Conservation (phyloP, 1,139 yeast species). For the Lodderomyces parapsilosis region DNA sequence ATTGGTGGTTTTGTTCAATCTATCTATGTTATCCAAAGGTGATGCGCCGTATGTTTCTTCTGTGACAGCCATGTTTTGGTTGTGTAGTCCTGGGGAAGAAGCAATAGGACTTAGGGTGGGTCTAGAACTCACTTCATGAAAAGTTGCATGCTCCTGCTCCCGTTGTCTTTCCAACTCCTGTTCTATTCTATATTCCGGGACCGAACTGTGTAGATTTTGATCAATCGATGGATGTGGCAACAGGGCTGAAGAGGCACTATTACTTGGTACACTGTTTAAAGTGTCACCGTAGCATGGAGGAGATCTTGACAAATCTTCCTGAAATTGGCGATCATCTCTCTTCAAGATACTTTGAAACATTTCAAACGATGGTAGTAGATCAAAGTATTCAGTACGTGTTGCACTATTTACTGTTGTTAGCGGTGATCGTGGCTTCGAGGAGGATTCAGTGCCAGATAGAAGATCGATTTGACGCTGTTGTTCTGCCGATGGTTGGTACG, state of each 20-base stretch:
- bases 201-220: conserved; percentile 18
- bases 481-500: conserved; percentile 36
- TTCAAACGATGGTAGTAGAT: conserved; percentile 62
- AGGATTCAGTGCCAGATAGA: conserved; percentile 14
- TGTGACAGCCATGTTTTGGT: conserved; percentile 20
- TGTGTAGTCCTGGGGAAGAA: conserved; percentile 9
- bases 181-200: conserved; percentile 15
- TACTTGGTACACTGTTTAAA: conserved; percentile 28
- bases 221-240: conserved; percentile 15
- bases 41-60: conserved; percentile 40
- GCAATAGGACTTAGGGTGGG: conserved; percentile 10
- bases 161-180: conserved; percentile 9
- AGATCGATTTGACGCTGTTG: conserved; percentile 37
- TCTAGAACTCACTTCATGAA: conserved; percentile 8
- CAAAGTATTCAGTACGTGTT: conserved; percentile 47
- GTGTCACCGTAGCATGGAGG: conserved; percentile 46
- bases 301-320: conserved; percentile 32
- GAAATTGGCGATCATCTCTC: conserved; percentile 44
- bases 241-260: conserved; percentile 19
- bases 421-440: conserved; percentile 16
- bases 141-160: conserved; percentile 2
- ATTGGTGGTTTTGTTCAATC: conserved; percentile 30
- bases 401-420: conserved; percentile 26
- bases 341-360: conserved; percentile 58
- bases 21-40: conserved; percentile 46